These are phyloP conservation scores for Senna tora DNA, from an alignment of 306 rosid species.

Conservation along the genomic window DNA sequence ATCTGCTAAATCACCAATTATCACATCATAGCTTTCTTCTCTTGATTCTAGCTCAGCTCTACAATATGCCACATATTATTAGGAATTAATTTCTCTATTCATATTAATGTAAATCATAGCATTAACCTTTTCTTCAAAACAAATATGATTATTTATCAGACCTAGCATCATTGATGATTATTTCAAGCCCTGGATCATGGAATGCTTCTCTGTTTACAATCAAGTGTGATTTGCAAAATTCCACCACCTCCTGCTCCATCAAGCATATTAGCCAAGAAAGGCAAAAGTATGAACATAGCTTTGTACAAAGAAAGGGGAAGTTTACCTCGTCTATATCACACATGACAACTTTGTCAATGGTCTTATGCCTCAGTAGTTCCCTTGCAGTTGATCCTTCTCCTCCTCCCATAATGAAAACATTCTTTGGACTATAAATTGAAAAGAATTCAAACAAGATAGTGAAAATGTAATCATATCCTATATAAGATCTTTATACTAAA, in stretches of 20 bases:
- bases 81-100: not conserved
- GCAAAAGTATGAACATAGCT: not conserved
- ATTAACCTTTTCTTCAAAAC: not conserved
- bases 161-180: constrained; percentile 94
- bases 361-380: constrained; percentile 83
- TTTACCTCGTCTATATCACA: constrained; percentile 95
- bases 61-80: constrained; percentile 26
- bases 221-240: constrained; percentile 88
- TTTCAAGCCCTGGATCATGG: constrained; percentile 73
- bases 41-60: constrained; percentile 81
- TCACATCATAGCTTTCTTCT: constrained; percentile 74
- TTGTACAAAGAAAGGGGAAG: not conserved
- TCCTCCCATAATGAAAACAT: constrained; percentile 95
- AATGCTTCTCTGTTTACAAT: constrained; percentile 87
- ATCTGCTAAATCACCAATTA: constrained; percentile 91
- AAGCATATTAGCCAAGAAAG: constrained; percentile 3
- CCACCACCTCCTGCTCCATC: constrained; percentile 83
- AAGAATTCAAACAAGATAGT: not conserved
- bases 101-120: not conserved
- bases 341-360: constrained; percentile 85
- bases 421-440: constrained; percentile 58
- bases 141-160: constrained; percentile 25
- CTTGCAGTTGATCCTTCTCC: constrained; percentile 99
- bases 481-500: not conserved
- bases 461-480: not conserved